Percentiles rank a stretch among this genome's conserved stretches.
Evolutionary conservation across 2,329 filamentous ascomycete species (phyloP).

Genomic region (Epichloe scottii): DNA sequence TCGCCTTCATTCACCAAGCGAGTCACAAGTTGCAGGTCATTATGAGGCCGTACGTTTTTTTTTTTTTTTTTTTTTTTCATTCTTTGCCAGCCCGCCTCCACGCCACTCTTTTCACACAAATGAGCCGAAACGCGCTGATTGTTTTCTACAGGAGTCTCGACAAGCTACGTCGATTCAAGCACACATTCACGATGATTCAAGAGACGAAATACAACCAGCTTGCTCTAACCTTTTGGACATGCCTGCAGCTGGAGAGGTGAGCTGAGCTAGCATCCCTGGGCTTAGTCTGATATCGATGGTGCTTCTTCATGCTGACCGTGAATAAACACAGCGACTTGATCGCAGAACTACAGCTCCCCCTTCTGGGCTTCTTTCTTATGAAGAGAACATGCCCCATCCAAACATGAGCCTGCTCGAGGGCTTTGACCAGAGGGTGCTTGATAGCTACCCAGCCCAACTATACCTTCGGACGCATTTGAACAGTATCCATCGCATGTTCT

Average conservation of each 20-base stretch:
- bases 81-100: neutral
- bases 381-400: conserved; percentile 55
- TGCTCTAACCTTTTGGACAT: conserved; percentile 81
- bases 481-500: conserved; percentile 45
- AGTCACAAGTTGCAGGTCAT: conserved; percentile 54
- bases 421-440: conserved; percentile 35
- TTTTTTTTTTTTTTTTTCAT: neutral
- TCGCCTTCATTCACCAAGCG: conserved; percentile 45
- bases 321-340: conserved; percentile 59
- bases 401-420: conserved; percentile 34
- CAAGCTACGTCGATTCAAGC: conserved; percentile 31
- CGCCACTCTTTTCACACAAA: neutral
- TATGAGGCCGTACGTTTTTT: conserved; percentile 53
- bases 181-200: conserved; percentile 24
- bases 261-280: conserved; percentile 3
- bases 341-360: conserved; percentile 64
- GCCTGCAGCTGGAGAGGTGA: conserved; percentile 80
- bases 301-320: neutral
- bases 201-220: conserved; percentile 45
- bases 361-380: conserved; percentile 48
- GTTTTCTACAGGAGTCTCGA: conserved; percentile 30
- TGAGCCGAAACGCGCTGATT: neutral
- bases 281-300: neutral
- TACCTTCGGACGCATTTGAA: conserved; percentile 54
- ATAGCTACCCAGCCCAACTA: conserved; percentile 51